These are phyloP conservation scores for Kurtzmaniella quercitrusa DNA, from an alignment of 1,139 yeast species.

Conservation along the genomic window DNA sequence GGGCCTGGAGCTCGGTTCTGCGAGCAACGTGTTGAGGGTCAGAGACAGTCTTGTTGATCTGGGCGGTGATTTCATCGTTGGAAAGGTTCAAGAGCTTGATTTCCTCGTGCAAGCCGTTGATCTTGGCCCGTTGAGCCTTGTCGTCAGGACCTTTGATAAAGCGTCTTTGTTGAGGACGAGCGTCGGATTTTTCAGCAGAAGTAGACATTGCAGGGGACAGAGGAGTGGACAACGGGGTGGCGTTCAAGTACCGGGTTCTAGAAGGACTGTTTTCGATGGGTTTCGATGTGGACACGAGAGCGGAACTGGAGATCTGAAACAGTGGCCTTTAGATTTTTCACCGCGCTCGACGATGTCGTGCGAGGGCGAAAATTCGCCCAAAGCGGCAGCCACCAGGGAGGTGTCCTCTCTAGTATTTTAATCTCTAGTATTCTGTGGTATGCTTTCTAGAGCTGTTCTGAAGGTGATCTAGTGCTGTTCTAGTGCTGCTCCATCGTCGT, in stretches of 20 bases:
- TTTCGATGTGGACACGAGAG: not conserved
- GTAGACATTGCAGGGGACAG: not conserved
- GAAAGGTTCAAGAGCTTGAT: conserved; percentile 64
- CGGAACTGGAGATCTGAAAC: not conserved
- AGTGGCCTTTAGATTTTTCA: not conserved
- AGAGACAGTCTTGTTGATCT: conserved; percentile 40
- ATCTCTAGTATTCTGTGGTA: no score
- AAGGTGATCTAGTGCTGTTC: no score
- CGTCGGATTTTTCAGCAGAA: not conserved
- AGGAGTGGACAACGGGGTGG: conserved; percentile 1
- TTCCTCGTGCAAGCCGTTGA: conserved; percentile 59
- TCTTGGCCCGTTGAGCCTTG: conserved; percentile 52
- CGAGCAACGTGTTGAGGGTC: conserved; percentile 45
- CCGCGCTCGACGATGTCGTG: not conserved
- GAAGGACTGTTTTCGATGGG: not conserved
- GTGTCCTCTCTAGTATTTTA: no score
- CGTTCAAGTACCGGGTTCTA: not conserved
- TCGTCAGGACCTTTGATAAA: conserved; percentile 77
- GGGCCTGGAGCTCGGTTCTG: conserved; percentile 60
- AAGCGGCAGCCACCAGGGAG: not conserved
- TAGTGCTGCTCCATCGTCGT: no score
- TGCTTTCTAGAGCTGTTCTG: no score
- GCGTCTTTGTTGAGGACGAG: conserved; percentile 25
- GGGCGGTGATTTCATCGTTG: conserved; percentile 36
- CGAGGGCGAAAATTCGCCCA: not conserved